These are phyloP conservation scores for Malassezia arunalokei DNA, from an alignment of 1,284 basidiomycete species.

Conservation along the genomic window DNA sequence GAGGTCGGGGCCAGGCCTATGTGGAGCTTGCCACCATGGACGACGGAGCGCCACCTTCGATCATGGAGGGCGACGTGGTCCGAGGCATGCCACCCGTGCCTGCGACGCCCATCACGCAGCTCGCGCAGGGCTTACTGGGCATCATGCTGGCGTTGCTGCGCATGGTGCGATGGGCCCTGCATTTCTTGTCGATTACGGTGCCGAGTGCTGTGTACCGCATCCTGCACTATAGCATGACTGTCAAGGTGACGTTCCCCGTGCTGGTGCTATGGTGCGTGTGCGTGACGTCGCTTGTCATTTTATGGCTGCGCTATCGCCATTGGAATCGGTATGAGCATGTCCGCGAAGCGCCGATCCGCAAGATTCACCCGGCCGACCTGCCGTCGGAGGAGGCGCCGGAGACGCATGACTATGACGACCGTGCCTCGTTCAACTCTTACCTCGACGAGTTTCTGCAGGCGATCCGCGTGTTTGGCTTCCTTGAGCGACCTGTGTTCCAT, in stretches of 20 bases:
- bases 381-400: conserved; percentile 32
- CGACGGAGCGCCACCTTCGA: background rate
- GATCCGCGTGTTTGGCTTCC: conserved; percentile 45
- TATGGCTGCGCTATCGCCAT: conserved; percentile 48
- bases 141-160: conserved; percentile 34
- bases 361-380: conserved; percentile 14
- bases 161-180: conserved; percentile 26
- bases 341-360: conserved; percentile 38
- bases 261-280: conserved; percentile 31
- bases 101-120: conserved; percentile 10
- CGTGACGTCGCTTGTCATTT: conserved; percentile 22
- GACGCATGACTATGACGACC: conserved; percentile 26
- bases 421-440: conserved; percentile 40
- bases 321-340: conserved; percentile 42
- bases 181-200: conserved; percentile 37
- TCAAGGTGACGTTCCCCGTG: conserved; percentile 41
- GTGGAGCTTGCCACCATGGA: background rate
- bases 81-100: background rate
- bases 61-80: background rate
- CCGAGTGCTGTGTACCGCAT: conserved; percentile 34
- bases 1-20: background rate
- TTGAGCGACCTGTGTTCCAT: conserved; percentile 46
- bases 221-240: conserved; percentile 40
- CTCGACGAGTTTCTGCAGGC: conserved; percentile 45
- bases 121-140: conserved; percentile 28